Base-by-base conservation (phyloP, 2,329 filamentous ascomycete species). In the Escovopsis sp. region DNA sequence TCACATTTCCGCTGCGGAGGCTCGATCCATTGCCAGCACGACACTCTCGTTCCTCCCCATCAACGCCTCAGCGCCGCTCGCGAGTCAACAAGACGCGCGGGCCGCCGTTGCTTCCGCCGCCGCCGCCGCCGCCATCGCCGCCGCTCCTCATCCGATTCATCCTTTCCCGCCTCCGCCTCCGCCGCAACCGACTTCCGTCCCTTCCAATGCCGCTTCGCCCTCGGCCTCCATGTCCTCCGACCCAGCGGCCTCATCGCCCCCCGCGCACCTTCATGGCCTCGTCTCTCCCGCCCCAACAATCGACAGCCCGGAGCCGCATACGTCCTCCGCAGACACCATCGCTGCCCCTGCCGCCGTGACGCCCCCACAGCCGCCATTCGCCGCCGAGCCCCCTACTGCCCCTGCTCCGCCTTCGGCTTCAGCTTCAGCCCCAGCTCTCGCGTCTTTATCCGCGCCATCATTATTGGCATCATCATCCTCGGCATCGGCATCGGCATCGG, bases 261-360 rank as follows among this genome's bases (percentile, higher is more conserved):
- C 9, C 16, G 11, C 7, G n/a, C 38, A 1, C 13, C 42, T 30
- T 31, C 48, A 51, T 24, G 55, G 55, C 7, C 47, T 57, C 6
- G 58, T 56, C 12, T 57, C 56, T 2, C 53, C 57, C 25, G 51
- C 48, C 25, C 51, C 49, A 1, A 57, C 57, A 1, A 48, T 49
- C 32, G 56, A 54, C 27, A 57, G 52, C 36, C 53, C 53, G 3
- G 53, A 55, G 37, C 48, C 55, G 11, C 45, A 44, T 7, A 35
- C 29, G 31, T 25, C 43, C 31, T 27, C 42, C n/a, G 35, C 43
- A 33, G 34, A 45, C 1, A 47, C 47, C 16, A n/a, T 48, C 6
- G 31, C 35, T 31, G 33, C 45, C 24, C 32, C 47, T 29, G 33
- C 13, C 33, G 44, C 11, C 27, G 3, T 30, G 4, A 7, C 27